Evolutionary conservation across 2,329 filamentous ascomycete species (phyloP).

Genomic region (Albophoma yamanashiensis): DNA sequence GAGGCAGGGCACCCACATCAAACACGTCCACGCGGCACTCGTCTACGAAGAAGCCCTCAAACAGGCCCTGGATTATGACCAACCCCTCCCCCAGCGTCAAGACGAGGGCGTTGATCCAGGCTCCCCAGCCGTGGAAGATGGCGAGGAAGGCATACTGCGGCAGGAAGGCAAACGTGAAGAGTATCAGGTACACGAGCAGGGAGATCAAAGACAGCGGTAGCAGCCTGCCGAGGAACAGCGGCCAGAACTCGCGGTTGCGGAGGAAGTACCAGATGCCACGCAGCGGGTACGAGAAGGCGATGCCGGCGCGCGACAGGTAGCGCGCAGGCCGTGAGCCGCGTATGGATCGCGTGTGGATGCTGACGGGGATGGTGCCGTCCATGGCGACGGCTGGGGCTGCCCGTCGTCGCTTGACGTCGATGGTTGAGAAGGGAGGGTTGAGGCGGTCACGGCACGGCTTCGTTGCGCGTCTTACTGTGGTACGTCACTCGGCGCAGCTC

Average conservation of each 20-base stretch:
- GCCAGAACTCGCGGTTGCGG: conserved; percentile 68
- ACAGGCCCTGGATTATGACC: conserved; percentile 58
- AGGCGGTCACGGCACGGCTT: neutral
- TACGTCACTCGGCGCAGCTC: neutral
- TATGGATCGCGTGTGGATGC: conserved; percentile 3
- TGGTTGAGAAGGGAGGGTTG: neutral
- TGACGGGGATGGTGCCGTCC: conserved; percentile 4
- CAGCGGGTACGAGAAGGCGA: conserved; percentile 44
- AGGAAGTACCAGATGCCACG: conserved; percentile 77
- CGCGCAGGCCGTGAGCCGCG: conserved; percentile 19
- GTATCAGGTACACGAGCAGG: conserved; percentile 67
- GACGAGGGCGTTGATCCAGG: conserved; percentile 84
- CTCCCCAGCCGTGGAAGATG: conserved; percentile 76
- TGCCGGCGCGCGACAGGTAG: conserved; percentile 32
- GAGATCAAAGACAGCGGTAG: conserved; percentile 77
- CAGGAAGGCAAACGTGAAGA: conserved; percentile 82
- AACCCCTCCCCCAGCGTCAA: conserved; percentile 76
- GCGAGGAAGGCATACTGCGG: conserved; percentile 83
- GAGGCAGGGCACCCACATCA: conserved; percentile 45
- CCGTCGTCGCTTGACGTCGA: neutral
- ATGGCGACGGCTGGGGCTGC: neutral
- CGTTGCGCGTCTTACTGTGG: neutral
- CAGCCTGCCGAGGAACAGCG: conserved; percentile 66
- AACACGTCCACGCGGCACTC: conserved; percentile 73
- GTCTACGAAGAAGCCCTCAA: conserved; percentile 74